Evolutionary conservation across 768 basidiomycete species (phyloP).

Genomic region (Hypholoma sublateritium): DNA sequence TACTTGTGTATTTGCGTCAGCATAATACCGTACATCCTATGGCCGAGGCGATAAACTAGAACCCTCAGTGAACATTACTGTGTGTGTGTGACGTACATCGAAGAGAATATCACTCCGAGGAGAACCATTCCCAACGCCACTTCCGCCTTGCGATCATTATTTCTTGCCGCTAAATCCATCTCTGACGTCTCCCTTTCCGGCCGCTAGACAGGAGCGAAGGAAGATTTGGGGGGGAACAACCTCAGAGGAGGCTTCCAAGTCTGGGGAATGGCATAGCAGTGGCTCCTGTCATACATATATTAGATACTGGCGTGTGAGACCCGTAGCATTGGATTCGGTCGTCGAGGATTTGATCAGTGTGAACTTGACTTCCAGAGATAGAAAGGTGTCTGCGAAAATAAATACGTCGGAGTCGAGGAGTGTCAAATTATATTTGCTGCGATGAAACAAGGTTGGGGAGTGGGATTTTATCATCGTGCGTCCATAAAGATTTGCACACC

Average conservation of each 20-base stretch:
- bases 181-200: neutral
- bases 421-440: neutral
- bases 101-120: constrained; percentile 31
- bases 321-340: neutral
- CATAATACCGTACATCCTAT: constrained; percentile 30
- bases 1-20: constrained; percentile 33
- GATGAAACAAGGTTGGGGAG: neutral
- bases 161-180: neutral
- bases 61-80: neutral
- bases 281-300: neutral
- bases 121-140: constrained; percentile 33
- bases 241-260: neutral
- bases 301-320: neutral
- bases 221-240: neutral
- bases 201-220: neutral
- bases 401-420: neutral
- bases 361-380: neutral
- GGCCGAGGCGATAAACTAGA: neutral
- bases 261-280: neutral
- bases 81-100: constrained; percentile 20
- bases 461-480: neutral
- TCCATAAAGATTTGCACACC: neutral
- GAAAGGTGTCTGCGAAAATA: neutral
- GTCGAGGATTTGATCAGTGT: neutral
- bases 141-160: constrained; percentile 20